Evolutionary conservation across 805 yeast species (phyloP), one percentile per base, ranked within the genome.

Genomic region (Lipomyces chichibuensis): DNA sequence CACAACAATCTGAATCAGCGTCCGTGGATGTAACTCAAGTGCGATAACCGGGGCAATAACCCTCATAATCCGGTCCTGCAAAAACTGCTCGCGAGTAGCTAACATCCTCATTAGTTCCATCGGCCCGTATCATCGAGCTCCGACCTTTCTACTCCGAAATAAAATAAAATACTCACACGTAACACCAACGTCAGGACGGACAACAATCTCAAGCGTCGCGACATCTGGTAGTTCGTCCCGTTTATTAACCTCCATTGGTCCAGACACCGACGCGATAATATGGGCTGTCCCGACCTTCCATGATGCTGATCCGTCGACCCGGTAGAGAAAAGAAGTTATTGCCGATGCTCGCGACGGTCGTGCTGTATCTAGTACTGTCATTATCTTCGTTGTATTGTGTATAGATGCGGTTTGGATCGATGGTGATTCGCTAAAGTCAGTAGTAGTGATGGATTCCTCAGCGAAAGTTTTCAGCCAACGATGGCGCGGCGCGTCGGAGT

Each of bases 211-310:
- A 20, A 95, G 76, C 20, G 91, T 87, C 17, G 94, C 88, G 57
- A 83, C 81, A 17, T 90, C 88, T 11, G 98, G 97, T 43, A 88
- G 77, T 76, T 94, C 98, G 75, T 92, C 97, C 72, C 94, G 84
- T 14, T 86, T 78, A 75, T 88, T 89, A 11, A 91, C 88, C 74
- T 94, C 98, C 37, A 94, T 84, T 0, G 99, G 99, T 0, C 99
- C 99, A 0, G 93, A 84, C 0, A 94, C 93, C 0, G 97, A 87
- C 55, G 88, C 86, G 1, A 93, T 78, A 2, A 90, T 87, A 20
- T 65, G 60, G 13, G 72, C 59, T 3, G 52, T 23, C 27, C 72
- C 72, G 35, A 60, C 62, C 14, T 35, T 52, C 70, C 70, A 69
- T 23, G 65, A 52, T 11, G 71, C 69, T 3, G 71, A 69, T 17